Percentiles rank a stretch among this genome's conserved stretches.
Evolutionary conservation across 2,329 filamentous ascomycete species (phyloP).

Genomic region (Paecilomyces variotii): DNA sequence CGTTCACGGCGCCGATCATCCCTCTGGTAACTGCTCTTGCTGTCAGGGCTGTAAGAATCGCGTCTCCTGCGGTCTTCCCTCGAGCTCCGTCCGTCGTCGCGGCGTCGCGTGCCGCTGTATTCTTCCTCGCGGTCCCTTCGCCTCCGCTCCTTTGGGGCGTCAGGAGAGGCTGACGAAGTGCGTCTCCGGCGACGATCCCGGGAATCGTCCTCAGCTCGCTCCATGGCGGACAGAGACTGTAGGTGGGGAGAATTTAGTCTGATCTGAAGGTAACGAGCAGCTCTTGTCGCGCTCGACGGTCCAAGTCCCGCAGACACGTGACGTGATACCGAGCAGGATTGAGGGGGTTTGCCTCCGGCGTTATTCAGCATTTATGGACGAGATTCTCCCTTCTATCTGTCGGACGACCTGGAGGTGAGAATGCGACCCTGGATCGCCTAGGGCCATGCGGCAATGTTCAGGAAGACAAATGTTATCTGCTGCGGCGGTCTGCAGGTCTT

Average conservation of each 20-base stretch:
- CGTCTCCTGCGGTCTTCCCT: constrained; percentile 15
- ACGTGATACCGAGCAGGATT: not conserved
- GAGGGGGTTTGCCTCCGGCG: not conserved
- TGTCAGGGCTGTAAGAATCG: constrained; percentile 19
- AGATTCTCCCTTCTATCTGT: not conserved
- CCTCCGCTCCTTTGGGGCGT: constrained; percentile 14
- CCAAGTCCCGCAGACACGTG: not conserved
- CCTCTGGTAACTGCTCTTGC: constrained; percentile 12
- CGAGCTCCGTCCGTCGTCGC: constrained; percentile 19
- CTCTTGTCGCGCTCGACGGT: too few species aligned
- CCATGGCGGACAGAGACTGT: constrained; percentile 16
- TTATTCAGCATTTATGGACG: not conserved
- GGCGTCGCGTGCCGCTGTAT: constrained; percentile 15
- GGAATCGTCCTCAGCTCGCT: constrained; percentile 13
- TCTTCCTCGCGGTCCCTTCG: constrained; percentile 13
- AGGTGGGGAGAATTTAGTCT: not conserved
- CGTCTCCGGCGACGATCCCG: constrained; percentile 12
- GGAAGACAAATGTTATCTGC: constrained; percentile 35
- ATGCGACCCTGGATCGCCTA: constrained; percentile 8
- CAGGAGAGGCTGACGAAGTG: constrained; percentile 14
- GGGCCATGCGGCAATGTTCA: constrained; percentile 39
- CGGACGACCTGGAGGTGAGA: not conserved
- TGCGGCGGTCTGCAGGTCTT: constrained; percentile 30
- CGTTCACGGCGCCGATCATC: constrained; percentile 17
- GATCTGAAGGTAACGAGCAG: too few species aligned